These are phyloP conservation scores for Annona cherimola DNA, from an alignment of 164 flowering plant species.

Conservation along the genomic window DNA sequence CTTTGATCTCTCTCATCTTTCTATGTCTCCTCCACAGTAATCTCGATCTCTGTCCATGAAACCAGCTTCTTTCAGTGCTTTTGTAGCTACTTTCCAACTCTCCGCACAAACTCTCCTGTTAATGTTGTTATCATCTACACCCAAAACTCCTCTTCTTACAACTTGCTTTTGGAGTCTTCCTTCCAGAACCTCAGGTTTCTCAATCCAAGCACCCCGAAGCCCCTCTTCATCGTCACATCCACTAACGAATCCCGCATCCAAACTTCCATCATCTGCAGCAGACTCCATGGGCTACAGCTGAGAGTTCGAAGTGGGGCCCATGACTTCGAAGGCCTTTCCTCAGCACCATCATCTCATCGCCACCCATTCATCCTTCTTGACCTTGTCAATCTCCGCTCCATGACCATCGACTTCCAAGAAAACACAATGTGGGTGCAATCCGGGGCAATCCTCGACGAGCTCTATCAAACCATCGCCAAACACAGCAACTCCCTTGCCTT, in stretches of 20 bases:
- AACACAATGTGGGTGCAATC: slow-evolving; percentile 25
- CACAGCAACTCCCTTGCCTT: slow-evolving; percentile 17
- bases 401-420: slow-evolving; percentile 13
- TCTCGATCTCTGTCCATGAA: slow-evolving; percentile 4
- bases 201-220: slow-evolving; percentile 12
- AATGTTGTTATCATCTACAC: background rate
- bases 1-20: background rate
- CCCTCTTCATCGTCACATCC: slow-evolving; percentile 23
- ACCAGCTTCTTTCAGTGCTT: slow-evolving; percentile 5
- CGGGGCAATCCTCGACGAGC: slow-evolving; percentile 32
- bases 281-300: slow-evolving; percentile 8
- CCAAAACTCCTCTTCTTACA: slow-evolving; percentile 7
- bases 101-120: background rate
- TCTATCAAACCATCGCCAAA: slow-evolving; percentile 25
- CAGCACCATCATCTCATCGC: background rate
- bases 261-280: slow-evolving; percentile 22
- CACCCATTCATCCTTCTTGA: slow-evolving; percentile 21
- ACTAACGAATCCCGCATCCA: slow-evolving; percentile 15
- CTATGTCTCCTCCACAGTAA: background rate
- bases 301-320: slow-evolving; percentile 31
- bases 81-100: background rate
- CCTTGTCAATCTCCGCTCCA: slow-evolving; percentile 15
- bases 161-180: slow-evolving; percentile 9
- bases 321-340: slow-evolving; percentile 34
- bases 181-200: slow-evolving; percentile 15